A percentile compares a stretch with the other conserved stretches of the same genome.
These are phyloP conservation scores for Halophytophthora polymorphica DNA, from an alignment of 352 stramenopile species.

Conservation along the genomic window DNA sequence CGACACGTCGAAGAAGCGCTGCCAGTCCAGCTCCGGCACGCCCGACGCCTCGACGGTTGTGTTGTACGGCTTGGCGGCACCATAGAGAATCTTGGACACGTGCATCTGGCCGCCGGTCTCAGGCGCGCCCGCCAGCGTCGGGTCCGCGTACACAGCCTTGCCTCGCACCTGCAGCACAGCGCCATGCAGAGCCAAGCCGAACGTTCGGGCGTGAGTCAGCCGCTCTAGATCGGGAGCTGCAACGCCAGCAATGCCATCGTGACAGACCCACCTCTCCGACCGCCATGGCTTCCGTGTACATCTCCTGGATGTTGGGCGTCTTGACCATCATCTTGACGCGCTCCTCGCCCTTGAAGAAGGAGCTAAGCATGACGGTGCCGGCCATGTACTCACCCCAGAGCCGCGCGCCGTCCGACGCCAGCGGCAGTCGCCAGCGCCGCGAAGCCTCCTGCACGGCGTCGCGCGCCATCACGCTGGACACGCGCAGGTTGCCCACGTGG, in stretches of 20 bases:
- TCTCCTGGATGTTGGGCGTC: conserved; percentile 59
- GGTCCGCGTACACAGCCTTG: conserved; percentile 45
- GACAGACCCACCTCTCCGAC: conserved; percentile 57
- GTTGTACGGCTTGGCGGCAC: conserved; percentile 66
- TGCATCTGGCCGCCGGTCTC: conserved; percentile 53
- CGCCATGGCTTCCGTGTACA: conserved; percentile 77
- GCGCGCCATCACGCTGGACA: conserved; percentile 72
- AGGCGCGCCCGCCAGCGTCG: conserved; percentile 18
- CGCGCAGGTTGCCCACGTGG: conserved; percentile 78
- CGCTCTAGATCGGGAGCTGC: not conserved
- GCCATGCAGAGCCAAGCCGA: not conserved
- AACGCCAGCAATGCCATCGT: not conserved
- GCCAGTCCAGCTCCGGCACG: conserved; percentile 68
- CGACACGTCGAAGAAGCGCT: conserved; percentile 80
- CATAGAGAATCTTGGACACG: conserved; percentile 80
- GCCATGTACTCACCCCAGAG: conserved; percentile 89
- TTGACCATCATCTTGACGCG: conserved; percentile 74
- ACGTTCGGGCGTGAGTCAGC: too few species aligned
- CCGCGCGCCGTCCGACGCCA: conserved; percentile 39
- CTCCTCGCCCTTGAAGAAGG: conserved; percentile 86
- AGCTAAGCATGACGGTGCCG: conserved; percentile 80
- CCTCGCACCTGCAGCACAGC: conserved; percentile 45
- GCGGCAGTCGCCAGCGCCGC: conserved; percentile 50
- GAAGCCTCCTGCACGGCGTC: conserved; percentile 52
- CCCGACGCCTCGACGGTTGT: conserved; percentile 68